Base-by-base conservation (phyloP, 73 alveolate species). In the Paramecium pentaurelia region DNA sequence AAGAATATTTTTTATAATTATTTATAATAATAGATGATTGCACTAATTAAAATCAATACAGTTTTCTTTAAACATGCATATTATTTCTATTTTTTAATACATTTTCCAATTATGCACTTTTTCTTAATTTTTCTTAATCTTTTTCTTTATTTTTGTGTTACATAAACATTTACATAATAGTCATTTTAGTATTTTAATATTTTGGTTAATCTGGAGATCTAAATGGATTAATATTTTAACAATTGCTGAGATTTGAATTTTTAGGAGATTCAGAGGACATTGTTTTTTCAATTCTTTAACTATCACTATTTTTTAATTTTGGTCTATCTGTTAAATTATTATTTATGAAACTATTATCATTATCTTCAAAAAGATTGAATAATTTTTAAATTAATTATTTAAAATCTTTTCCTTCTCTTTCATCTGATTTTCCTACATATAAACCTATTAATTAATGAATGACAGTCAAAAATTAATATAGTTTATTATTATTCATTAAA, bases 121-220 rank as follows among this genome's bases (percentile, higher is more conserved):
- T 73, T 73, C 87, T 73, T n/a, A 73, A 12, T 38, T 73, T 73
- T 40, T 73, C 87, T 73, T 73, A 73, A 37, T 73, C 87, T 73
- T 40, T 73, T 38, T 73, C 87, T 73, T 73, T 73, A 11, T 73
- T 73, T 38, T 73, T 73, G 8, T 73, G 60, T 73, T 73, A 20
- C 87, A 73, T 73, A 36, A 73, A 73, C 87, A 73, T 73, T 27
- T 73, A 73, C 87, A 73, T 73, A 30, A 73, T 73, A n/a, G 87
- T 73, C 87, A 73, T 37, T 38, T 73, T 73, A 0, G 60, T 73
- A 73, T 73, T 73, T 73, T 73, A 73, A 73, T 73, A 73, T 37
- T 73, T 73, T 10, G 87, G 87, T 34, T 73, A 37, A 40, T 73
- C 87, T 36, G 87, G 87, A 37, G 87, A 73, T 73, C 87, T 32